These are phyloP conservation scores for Mucor plumbeus DNA, from an alignment of 371 early-diverging fungal species.

Conservation along the genomic window DNA sequence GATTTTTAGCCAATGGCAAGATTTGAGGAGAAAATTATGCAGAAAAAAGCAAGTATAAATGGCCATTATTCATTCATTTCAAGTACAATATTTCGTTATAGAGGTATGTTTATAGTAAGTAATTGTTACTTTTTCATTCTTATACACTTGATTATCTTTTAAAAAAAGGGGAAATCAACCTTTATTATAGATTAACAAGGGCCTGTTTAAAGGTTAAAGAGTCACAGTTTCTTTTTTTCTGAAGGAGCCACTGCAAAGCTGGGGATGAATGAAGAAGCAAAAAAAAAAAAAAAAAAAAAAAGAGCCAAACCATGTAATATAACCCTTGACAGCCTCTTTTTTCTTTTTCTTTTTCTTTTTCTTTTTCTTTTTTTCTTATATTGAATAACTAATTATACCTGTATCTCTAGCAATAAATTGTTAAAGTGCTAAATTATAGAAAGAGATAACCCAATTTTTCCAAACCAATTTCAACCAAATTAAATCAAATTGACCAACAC, in stretches of 20 bases:
- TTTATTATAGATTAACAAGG: background rate
- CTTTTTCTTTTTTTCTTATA: background rate
- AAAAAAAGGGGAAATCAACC: too few species aligned
- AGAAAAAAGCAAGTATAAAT: too few species aligned
- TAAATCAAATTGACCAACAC: background rate
- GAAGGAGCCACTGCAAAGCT: constrained; percentile 7
- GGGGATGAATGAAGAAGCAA: background rate
- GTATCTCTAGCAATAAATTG: background rate
- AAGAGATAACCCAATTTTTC: background rate
- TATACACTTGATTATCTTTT: too few species aligned
- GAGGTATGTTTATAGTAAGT: too few species aligned
- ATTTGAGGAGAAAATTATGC: too few species aligned
- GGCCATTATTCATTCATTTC: too few species aligned
- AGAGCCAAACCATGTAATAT: constrained; percentile 4
- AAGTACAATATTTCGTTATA: too few species aligned
- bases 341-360: background rate
- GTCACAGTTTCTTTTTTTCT: background rate
- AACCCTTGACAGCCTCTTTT: constrained; percentile 8
- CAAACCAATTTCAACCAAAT: background rate
- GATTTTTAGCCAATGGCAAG: too few species aligned
- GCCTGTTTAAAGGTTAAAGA: constrained; percentile 6
- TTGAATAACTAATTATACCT: background rate
- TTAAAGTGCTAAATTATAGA: background rate
- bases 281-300: constrained; percentile 2
- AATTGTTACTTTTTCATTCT: too few species aligned